Conservation (phyloP, 164 flowering plant species). For the Protea cynaroides region DNA sequence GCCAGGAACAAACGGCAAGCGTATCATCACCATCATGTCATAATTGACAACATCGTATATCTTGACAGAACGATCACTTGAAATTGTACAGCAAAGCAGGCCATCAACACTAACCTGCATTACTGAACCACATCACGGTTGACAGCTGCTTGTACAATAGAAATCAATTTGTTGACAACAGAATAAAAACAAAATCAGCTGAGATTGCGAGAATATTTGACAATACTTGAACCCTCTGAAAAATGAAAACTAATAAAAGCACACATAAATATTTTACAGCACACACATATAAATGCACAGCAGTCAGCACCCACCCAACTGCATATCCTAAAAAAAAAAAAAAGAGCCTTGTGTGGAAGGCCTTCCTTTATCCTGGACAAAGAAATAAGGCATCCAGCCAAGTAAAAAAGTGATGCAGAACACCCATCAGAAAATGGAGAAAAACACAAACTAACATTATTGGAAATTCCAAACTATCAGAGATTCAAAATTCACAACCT, state of each 20-base stretch:
- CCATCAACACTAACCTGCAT: constrained; percentile 99
- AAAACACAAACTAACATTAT: too few species aligned
- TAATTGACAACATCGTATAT: constrained; percentile 96
- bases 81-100: constrained; percentile 88
- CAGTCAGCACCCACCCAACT: too few species aligned
- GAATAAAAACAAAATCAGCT: background rate
- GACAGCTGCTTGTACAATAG: constrained; percentile 21
- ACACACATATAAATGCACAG: too few species aligned
- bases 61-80: constrained; percentile 81
- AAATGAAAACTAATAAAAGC: background rate
- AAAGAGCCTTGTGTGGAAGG: too few species aligned
- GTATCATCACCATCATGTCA: constrained; percentile 99
- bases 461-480: too few species aligned
- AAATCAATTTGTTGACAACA: background rate
- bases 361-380: too few species aligned
- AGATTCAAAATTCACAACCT: too few species aligned
- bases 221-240: background rate
- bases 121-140: constrained; percentile 50
- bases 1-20: constrained; percentile 77
- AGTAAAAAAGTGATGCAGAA: too few species aligned
- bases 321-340: too few species aligned
- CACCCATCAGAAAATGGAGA: too few species aligned
- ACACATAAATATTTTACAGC: too few species aligned
- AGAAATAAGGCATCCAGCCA: too few species aligned
- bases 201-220: background rate